Evolutionary conservation across 208 protist genomes (phyloP), one percentile per base, ranked within the genome.

Genomic region (Trypanosoma mega): DNA sequence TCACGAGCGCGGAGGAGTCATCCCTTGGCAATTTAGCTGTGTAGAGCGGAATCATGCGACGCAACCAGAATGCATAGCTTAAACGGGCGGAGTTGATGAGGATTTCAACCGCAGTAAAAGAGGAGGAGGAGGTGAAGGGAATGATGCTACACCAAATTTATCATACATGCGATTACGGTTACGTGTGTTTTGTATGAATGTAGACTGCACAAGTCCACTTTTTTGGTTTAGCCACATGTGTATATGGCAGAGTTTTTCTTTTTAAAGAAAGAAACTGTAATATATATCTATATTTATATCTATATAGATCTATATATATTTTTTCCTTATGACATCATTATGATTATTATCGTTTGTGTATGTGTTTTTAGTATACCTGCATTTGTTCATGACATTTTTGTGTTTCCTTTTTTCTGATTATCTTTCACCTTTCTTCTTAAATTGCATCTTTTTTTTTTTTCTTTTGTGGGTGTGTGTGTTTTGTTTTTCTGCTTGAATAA

Each of bases 11-110:
- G 18, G 36, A 47, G 31, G 23, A 45, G 0, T 23, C 29, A 6
- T 20, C 27, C n/a, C 4, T 16, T 24, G 24, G n/a, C 34, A 34
- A 23, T 26, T 27, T 27, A 16, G 14, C 6, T 2, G 27, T 57
- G 18, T 39, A 49, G 9, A n/a, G 47, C 11, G 59, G 59, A 9
- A 21, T 49, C n/a, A 65, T 65, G 59, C 59, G 59, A 7, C 37
- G 26, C 12, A 34, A 65, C 34, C 59, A 56, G 29, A 49, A 65
- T 34, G 49, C 56, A 24, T 65, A 49, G 59, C 46, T 41, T 26
- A 31, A 30, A 21, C 59, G 56, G 20, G 59, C 46, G 21, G 59
- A 65, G 21, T 8, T 57, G 26, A 65, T 65, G 59, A 49, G 59
- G 18, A 45, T 65, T 48, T 16, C 43, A 23, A 50, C 7, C 12